Conservation (phyloP, 106 monocot species). For the Dioscorea zingiberensis region DNA sequence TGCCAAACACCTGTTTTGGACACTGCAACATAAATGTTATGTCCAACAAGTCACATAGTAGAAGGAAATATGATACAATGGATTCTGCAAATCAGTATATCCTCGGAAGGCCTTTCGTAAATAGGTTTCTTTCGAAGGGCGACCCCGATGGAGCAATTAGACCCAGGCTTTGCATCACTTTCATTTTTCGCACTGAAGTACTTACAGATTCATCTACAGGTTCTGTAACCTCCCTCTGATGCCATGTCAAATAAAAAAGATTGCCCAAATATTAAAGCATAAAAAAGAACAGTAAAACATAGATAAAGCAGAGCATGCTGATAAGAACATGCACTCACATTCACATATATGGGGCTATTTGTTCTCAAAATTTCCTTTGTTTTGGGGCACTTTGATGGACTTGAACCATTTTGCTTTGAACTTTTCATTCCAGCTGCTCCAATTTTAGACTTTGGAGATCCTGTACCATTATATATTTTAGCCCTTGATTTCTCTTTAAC, state of each 20-base stretch:
- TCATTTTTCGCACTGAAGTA: conserved; percentile 12
- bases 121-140: conserved; percentile 18
- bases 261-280: neutral
- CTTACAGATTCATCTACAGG: no score
- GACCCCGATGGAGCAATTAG: conserved; percentile 45
- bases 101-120: neutral
- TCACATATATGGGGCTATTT: neutral
- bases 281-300: neutral
- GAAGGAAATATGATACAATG: no score
- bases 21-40: no score
- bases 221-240: no score
- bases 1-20: no score
- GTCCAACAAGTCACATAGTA: no score
- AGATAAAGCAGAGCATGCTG: no score
- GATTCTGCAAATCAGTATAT: neutral
- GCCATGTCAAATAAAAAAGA: neutral
- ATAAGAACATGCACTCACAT: conserved; percentile 3
- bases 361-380: neutral
- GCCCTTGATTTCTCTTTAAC: neutral
- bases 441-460: neutral
- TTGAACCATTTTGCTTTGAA: neutral
- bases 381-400: no score
- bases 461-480: neutral
- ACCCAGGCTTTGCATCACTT: conserved; percentile 40
- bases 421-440: neutral